Base-by-base conservation (phyloP, 129 eudicot genomes). In the Lonicera japonica region DNA sequence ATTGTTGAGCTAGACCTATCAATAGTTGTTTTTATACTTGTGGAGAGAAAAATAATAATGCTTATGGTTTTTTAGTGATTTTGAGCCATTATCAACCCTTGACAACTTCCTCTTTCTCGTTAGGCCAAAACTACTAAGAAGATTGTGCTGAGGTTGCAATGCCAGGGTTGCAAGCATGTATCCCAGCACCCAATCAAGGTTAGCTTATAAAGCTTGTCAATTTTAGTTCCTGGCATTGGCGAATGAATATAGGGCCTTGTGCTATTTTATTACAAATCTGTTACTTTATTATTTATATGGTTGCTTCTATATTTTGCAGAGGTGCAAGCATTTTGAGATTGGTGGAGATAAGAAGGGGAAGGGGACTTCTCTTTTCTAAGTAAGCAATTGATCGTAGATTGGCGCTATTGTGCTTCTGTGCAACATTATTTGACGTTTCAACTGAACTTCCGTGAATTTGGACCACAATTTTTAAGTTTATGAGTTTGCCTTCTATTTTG, bases 341-440 rank as follows among this genome's bases (percentile, higher is more conserved):
- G 88, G 84, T 54, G 88, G 88, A 67, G 88, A 82, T 74, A 82
- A 82, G 81, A 82, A 82, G 69, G 88, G 88, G 46, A 82, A 82
- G 84, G 88, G 88, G 75, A 82, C 88, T 11, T 75, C 88, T 5
- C 82, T 82, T 20, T 82, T 82, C 36, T 82, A 78, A 68, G 73
- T 66, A 21, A 29, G 43, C 9, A 10, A 59, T 47, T 11, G 19
- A 3, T 50, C 18, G 21, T 4, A 16, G 4, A 16, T 50, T 10
- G 50, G 50, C 1, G 50, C 1, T n/a, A 50, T 50, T 9, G 1
- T 50, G 51, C 13, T 45, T 12, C 51, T 45, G n/a, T 45, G 51
- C 51, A 15, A 50, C n/a, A n/a, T 50, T 50, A 17, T n/a, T 50
- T 50, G 9, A 50, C 9, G 8, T 50, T 6, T 50, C 16, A 8